phyloP scores from a whole-genome alignment of 495 filamentous ascomycete genomes.

The Hypoxylon rickii region DNA sequence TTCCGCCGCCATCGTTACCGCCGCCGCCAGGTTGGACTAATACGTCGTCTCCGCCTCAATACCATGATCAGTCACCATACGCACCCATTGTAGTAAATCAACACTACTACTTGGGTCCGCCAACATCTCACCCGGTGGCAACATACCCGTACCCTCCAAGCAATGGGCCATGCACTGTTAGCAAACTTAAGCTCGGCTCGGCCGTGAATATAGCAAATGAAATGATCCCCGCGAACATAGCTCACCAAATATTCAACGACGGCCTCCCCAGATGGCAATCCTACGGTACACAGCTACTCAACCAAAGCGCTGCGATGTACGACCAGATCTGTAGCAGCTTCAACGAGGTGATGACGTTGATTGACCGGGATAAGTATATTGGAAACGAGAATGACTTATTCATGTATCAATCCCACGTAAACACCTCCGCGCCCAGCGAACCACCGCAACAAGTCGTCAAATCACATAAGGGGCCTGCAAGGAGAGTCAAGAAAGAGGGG shows the following conservation, averaged over 20 bases:
- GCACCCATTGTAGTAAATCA: slow-evolving; percentile 54
- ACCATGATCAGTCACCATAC: slow-evolving; percentile 36
- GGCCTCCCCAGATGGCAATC: slow-evolving; percentile 42
- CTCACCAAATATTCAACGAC: slow-evolving; percentile 42
- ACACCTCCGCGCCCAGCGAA: neutral
- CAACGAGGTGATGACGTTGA: slow-evolving; percentile 66
- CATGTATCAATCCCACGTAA: slow-evolving; percentile 38
- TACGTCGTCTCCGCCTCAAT: slow-evolving; percentile 21
- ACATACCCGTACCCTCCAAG: slow-evolving; percentile 21
- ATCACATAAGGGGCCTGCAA: slow-evolving; percentile 30
- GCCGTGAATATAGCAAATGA: slow-evolving; percentile 44
- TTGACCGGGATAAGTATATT: slow-evolving; percentile 67
- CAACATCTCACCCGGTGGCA: slow-evolving; percentile 31
- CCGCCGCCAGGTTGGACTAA: slow-evolving; percentile 42
- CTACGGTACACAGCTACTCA: slow-evolving; percentile 47
- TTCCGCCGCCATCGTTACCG: slow-evolving; percentile 24
- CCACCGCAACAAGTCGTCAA: slow-evolving; percentile 16
- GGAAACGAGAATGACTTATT: slow-evolving; percentile 66
- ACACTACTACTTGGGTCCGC: slow-evolving; percentile 48
- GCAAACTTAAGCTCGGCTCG: slow-evolving; percentile 45
- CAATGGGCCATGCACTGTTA: slow-evolving; percentile 27
- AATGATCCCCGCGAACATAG: slow-evolving; percentile 34
- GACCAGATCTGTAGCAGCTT: slow-evolving; percentile 63
- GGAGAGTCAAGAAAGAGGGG: slow-evolving; percentile 36
- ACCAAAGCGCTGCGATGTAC: slow-evolving; percentile 54